Evolutionary conservation across 2,329 filamentous ascomycete genomes (phyloP), one percentile per base, ranked within the genome.

Genomic region (Fusarium xyrophilum): DNA sequence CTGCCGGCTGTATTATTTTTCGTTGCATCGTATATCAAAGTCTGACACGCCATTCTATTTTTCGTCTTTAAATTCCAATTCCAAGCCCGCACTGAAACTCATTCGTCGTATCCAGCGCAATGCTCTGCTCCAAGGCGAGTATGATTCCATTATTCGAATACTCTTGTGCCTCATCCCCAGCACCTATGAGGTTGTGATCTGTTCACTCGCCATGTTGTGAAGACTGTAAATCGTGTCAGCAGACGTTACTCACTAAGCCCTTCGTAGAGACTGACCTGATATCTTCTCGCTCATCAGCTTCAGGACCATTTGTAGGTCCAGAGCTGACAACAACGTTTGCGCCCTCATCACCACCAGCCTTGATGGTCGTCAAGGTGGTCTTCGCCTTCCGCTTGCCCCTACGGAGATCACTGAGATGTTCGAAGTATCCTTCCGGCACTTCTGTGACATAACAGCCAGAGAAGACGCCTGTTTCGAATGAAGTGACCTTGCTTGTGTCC

Each of bases 391-490:
- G 40, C 66, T 87, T 90, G 77, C 92, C 89, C 47, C 90, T 91
- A 55, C 92, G 85, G 21, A 93, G 80, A 61, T 85, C 82, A 79
- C 92, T 90, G 8, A 96, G 83, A 73, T 93, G 92, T 69, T 92
- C 88, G 71, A 97, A 96, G 80, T 97, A 97, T 38, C 86, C 89
- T 10, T 89, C 85, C 2, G 90, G 87, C 3, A 97, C 91, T 0
- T 88, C 88, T 0, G 95, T 97, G 65, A 92, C 85, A 79, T 97
- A 97, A 33, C 32, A 33, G 32, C 32, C 32, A 33, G 14, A 15
- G 82, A 98, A 97, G 12, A 97, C 94, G 56, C 95, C 94, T 5
- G 96, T 89, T 76, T 98, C 95, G 70, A 97, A 97, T 57, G 90
- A 83, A 12, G 83, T 83, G 72, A 86, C 76, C 36, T 79, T 77